Base-by-base conservation (phyloP, 2,329 filamentous ascomycete genomes). In the Monilinia vaccinii-corymbosi region DNA sequence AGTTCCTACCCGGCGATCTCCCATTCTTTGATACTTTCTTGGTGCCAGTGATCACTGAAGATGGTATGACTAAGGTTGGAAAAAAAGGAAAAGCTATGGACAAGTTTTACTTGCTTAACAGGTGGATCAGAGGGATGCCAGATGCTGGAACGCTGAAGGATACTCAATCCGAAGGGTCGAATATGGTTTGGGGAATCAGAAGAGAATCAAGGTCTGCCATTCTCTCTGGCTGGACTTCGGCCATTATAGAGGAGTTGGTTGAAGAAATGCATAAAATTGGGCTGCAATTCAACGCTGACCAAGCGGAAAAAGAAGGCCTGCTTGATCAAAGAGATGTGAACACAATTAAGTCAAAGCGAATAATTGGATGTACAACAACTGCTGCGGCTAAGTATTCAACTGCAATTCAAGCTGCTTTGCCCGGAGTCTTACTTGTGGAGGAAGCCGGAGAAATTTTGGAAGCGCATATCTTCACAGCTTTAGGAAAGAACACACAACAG, bases 391-490 rank as follows among this genome's bases (percentile, higher is more conserved):
- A 78, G 71, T 80, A 87, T 55, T 72, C 76, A 0, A 71, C 78
- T 0, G 74, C 81, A 1, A 77, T 91, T 10, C 77, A 77, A 5
- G 74, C 77, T 0, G 80, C 79, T 0, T 70, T 73, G 0, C 84
- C 85, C 0, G 82, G 83, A 1, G 75, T 88, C 3, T 71, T 70
- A 3, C 68, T 91, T 0, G 81, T 89, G 0, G 87, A 91, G 69
- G 87, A 91, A 70, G 87, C 86, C 0, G 87, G 86, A 1, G 87
- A 91, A 63, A 87, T 91, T 4, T 74, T 89, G 0, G 87, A 91
- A 69, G 77, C 78, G 1, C 87, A 90, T 64, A 75, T 87, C 1
- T 71, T 90, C 0, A 81, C 86, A 0, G 80, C 87, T 0, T 66
- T 90, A 60, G 75, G 76, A 0, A 70, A 78, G 0, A 71, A 77